Conservation (phyloP, 1,284 basidiomycete genomes). For the Boletus subluridellus region DNA sequence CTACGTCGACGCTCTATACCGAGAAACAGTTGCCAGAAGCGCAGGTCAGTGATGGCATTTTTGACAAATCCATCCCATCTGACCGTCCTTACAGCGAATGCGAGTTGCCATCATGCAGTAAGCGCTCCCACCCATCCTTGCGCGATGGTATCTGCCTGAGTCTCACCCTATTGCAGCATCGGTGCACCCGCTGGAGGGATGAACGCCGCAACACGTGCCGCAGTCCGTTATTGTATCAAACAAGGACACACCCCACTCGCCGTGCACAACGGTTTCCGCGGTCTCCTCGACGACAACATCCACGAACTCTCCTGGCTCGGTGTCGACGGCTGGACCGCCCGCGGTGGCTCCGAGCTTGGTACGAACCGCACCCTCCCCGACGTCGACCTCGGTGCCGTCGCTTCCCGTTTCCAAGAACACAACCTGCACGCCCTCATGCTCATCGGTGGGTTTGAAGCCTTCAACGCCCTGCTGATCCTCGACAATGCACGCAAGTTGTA, state of each 20-base stretch:
- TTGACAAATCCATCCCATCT: constrained; percentile 9
- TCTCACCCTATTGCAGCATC: constrained; percentile 50
- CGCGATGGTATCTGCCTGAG: not conserved
- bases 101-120: constrained; percentile 92
- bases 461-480: constrained; percentile 74
- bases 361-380: constrained; percentile 91
- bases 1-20: constrained; percentile 64
- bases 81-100: constrained; percentile 55
- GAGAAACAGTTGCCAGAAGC: constrained; percentile 60
- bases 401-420: constrained; percentile 88
- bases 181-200: constrained; percentile 98
- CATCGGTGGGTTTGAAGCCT: constrained; percentile 96
- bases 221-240: constrained; percentile 88
- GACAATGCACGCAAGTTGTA: constrained; percentile 81
- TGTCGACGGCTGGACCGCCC: constrained; percentile 94
- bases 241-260: constrained; percentile 90
- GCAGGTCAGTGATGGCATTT: constrained; percentile 42
- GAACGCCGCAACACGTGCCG: constrained; percentile 95
- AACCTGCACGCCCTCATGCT: constrained; percentile 80
- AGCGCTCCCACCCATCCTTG: constrained; percentile 31
- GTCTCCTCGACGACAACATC: constrained; percentile 87
- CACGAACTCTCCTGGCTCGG: constrained; percentile 91
- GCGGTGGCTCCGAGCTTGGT: constrained; percentile 97
- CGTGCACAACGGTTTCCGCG: constrained; percentile 94
- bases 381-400: constrained; percentile 81